Evolutionary conservation across 129 eudicot species (phyloP), one percentile per base, ranked within the genome.

Genomic region (Smallanthus sonchifolius): DNA sequence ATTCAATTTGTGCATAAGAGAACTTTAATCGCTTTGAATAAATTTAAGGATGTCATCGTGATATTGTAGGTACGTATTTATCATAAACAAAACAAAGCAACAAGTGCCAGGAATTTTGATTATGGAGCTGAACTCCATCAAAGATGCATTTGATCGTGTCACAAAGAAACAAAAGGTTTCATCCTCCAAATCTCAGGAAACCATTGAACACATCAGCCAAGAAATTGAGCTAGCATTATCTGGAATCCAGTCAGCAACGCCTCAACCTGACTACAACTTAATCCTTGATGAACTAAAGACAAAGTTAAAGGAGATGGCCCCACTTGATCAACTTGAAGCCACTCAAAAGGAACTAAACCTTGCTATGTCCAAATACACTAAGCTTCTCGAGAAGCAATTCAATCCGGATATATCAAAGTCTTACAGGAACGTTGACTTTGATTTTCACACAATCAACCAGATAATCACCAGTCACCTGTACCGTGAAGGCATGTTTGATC

Each of bases 141-240:
- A 86, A 68, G 97, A 94, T 79, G 97, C 93, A 66, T 90, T 94
- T 79, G 97, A 94, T 69, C 97, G 95, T 34, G 98, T 88, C 14
- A 77, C 91, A 19, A 90, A 94, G 89, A 91, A 90, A 82, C 98
- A 88, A 67, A 94, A 86, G 67, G 47, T 91, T 2, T 82, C 88
- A 2, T 84, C 91, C 36, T 85, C 98, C 7, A 94, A 85, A 80
- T 86, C 87, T 69, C 91, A 80, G 24, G 98, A 94, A 62, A 64
- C 83, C 17, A 75, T 94, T 38, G 89, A 88, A 54, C 89, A 74
- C 45, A 80, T 94, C 54, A 71, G 78, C 72, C 96, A 81, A 62
- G 91, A 88, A 80, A 86, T 90, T 17, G 86, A 86, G 72, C 83
- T 78, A 35, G 96, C 98, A 24, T 66, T 94, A 56, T 85, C 83